Base-by-base conservation (phyloP, 345 rosid genomes). In the Gossypium turneri region DNA sequence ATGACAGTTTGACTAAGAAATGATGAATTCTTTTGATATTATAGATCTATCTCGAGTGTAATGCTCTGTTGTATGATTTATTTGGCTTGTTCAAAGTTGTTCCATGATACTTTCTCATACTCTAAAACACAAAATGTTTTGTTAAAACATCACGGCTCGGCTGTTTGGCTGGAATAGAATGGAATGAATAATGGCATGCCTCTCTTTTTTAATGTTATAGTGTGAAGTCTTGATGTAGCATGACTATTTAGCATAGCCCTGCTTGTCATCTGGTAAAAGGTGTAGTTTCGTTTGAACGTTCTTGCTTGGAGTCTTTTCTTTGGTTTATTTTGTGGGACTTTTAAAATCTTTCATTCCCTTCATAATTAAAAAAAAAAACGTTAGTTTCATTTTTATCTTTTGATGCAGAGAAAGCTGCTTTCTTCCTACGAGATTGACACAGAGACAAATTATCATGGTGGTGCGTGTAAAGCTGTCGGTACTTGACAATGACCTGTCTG, bases 361-460 rank as follows among this genome's bases (percentile, higher is more conserved):
- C 10, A 72, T 43, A 57, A 41, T 27, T 13, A 7, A 43, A 22
- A 38, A 56, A 34, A 29, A 0, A 0, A 11, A 4, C 0, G 1
- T 24, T 3, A 2, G 17, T 16, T 51, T 27, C n/a, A 51, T 57
- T 2, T 34, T 25, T 57, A 16, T 66, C 7, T 1, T 22, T 61
- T 73, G 64, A 77, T 85, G 84, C 92, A 94, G 98, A 89, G 97
- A 82, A 90, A 66, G 86, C 83, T 90, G 80, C 94, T 94, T 8
- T 87, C 97, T 27, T 85, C 94, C 9, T 84, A 82, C 58, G 96
- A 90, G 72, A 88, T 83, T 9, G 85, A 88, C 50, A 62, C 78
- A 16, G 87, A 87, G 64, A 51, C 80, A 75, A 56, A 73, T 1
- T 64, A 82, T 70, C 74, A 25, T 34, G 76, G 47, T 57, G 83